Evolutionary conservation across 2,329 filamentous ascomycete species (phyloP), one percentile per base, ranked within the genome.

Genomic region (Pseudogymnoascus verrucosus): DNA sequence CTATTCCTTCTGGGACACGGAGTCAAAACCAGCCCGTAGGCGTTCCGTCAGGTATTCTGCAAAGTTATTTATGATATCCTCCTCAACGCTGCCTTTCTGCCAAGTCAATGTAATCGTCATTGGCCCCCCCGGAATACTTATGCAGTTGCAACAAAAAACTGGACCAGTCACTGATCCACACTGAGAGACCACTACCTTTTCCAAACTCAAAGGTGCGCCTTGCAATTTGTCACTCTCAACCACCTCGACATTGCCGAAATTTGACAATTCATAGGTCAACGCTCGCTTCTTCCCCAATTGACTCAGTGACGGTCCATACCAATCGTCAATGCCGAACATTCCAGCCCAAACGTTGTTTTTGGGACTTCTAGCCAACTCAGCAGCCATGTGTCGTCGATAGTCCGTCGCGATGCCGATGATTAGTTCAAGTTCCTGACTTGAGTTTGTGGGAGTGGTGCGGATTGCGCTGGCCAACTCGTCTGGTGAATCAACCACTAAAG

Each of bases 221-320:
- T 11, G 26, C 26, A 26, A 6, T 26, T 26, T 26, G 42, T 14
- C 42, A 47, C 12, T 47, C 10, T 47, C 42, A 11, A 47, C 11
- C 19, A 47, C 16, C n/a, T 64, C 54, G 0, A 69, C 61, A 31
- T 67, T 47, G 6, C 69, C 69, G 1, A 71, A 47, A 63, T 71
- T 71, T 1, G 67, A 70, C 6, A 70, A n/a, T 39, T 71, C 69
- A 26, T 70, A 71, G 6, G 66, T 65, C 3, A 54, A 54, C 8
- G 40, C 57, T n/a, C 67, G 47, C 16, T 63, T 40, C 51, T 26
- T 47, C 12, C 42, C 42, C 12, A 47, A 14, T 47, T 47, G 42
- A 11, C 42, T 11, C 19, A 47, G 42, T 47, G 42, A 47, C 21
- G 42, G 42, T 11, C 42, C 42, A 47, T 47, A 47, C 42, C 42